A percentile compares a stretch with the other conserved stretches of the same genome.
Conservation (phyloP, 768 basidiomycete species). For the Boletus tylopilopsis region DNA sequence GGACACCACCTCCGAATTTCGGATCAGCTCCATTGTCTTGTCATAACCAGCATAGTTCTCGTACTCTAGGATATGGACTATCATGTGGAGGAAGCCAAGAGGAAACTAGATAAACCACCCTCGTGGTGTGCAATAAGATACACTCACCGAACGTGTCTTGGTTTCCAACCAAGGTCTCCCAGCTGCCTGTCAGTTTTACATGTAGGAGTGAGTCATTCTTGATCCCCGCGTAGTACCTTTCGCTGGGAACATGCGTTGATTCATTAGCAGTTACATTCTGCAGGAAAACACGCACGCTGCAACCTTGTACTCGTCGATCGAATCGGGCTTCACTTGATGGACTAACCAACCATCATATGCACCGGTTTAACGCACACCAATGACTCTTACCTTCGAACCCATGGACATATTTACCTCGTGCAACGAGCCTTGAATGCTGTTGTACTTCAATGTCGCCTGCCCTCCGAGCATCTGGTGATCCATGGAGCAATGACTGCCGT, state of each 20-base stretch:
- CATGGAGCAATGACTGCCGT: constrained; percentile 79
- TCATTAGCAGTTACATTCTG: not conserved
- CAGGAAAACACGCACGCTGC: constrained; percentile 62
- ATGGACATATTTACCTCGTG: constrained; percentile 91
- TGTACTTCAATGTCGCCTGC: constrained; percentile 72
- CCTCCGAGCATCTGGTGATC: constrained; percentile 85
- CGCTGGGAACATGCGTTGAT: constrained; percentile 41
- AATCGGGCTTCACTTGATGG: constrained; percentile 83
- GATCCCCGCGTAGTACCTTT: constrained; percentile 79
- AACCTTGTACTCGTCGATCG: constrained; percentile 77
- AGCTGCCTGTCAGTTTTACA: constrained; percentile 89
- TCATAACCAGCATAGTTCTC: constrained; percentile 92
- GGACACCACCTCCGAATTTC: constrained; percentile 56
- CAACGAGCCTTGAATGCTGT: constrained; percentile 87
- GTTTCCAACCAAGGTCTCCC: constrained; percentile 88
- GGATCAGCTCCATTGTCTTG: constrained; percentile 61
- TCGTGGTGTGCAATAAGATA: constrained; percentile 27
- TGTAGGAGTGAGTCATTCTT: constrained; percentile 68
- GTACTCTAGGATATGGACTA: constrained; percentile 82
- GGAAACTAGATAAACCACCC: not conserved
- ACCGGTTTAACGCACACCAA: not conserved
- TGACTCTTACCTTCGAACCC: constrained; percentile 67
- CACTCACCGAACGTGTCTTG: constrained; percentile 76
- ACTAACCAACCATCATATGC: constrained; percentile 40
- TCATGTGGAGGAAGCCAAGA: not conserved